Base-by-base conservation (phyloP, 164 flowering plant species). In the Tetracentron sinense region DNA sequence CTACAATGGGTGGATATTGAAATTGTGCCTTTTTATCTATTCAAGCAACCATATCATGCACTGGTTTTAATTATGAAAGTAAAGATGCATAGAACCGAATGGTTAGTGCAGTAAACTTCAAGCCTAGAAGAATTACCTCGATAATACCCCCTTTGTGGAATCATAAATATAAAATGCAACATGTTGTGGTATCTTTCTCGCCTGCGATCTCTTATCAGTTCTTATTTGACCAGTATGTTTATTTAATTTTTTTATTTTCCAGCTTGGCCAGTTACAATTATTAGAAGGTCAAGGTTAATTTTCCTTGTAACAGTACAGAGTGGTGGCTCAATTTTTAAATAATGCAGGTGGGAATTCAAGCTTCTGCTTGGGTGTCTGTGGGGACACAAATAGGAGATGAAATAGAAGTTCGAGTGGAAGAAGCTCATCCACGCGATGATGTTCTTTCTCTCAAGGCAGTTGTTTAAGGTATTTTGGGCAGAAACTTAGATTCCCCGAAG, bases 361-460 rank as follows among this genome's bases (percentile, higher is more conserved):
- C 83, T 65, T 80, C 98, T 65, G 88, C 79, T 6, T 83, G 77
- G 83, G 96, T 90, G 52, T 86, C 96, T 33, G 58, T 78, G 31
- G 98, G 95, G 38, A 68, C 47, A 60, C 82, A 85, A 25, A 64
- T 94, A 61, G 98, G 98, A 63, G 98, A 90, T 81, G 98, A 87
- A 74, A 70, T 94, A 54, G 65, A 76, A 60, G 90, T 94, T 65
- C 58, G 25, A 68, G 93, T 90, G 51, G 96, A 83, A 82, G 92
- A 85, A 77, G 83, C 98, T 58, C 85, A 90, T 80, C 96, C 97
- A 46, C 92, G 98, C 25, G 85, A 89, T 56, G 97, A 94, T 65
- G 38, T 79, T 62, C 76, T 90, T 62, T 75, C 72, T 1, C 81
- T 90, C 30, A 80, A 82, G 75, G 95, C 89, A 75, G 82, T 80